phyloP scores from a whole-genome alignment of 129 eudicot species.

The Artemisia annua region DNA sequence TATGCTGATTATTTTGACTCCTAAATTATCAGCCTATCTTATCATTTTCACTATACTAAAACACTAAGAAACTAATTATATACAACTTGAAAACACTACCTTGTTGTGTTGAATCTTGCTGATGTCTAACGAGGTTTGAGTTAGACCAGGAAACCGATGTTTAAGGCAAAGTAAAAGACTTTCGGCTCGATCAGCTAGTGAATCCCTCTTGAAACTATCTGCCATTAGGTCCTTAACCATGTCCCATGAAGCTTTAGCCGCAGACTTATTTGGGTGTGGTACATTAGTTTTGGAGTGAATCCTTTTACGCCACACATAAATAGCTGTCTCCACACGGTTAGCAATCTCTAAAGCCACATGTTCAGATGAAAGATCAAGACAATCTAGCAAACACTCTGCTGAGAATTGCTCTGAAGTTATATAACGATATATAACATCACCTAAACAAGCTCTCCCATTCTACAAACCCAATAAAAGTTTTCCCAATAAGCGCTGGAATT shows the following conservation, averaged over 20 bases:
- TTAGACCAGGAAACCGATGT: slow-evolving; percentile 86
- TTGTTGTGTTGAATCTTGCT: slow-evolving; percentile 94
- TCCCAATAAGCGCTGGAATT: background rate
- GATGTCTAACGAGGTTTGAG: slow-evolving; percentile 86
- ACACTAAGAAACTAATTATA: no score
- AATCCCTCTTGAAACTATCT: slow-evolving; percentile 76
- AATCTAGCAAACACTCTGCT: slow-evolving; percentile 85
- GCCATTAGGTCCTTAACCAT: slow-evolving; percentile 83
- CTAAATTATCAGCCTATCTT: no score
- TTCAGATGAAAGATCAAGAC: slow-evolving; percentile 88
- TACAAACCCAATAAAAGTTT: slow-evolving; percentile 25
- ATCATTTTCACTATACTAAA: no score
- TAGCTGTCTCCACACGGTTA: slow-evolving; percentile 87
- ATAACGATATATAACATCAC: slow-evolving; percentile 87
- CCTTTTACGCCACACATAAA: slow-evolving; percentile 85
- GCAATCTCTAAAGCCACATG: slow-evolving; percentile 89
- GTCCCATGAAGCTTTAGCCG: slow-evolving; percentile 89
- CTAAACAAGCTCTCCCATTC: slow-evolving; percentile 88
- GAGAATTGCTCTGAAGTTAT: slow-evolving; percentile 87
- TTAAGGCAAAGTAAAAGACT: slow-evolving; percentile 73
- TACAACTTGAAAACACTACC: slow-evolving; percentile 35
- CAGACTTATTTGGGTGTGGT: slow-evolving; percentile 58
- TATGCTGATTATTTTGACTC: no score
- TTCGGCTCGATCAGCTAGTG: slow-evolving; percentile 92
- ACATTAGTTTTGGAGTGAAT: slow-evolving; percentile 45